Base-by-base conservation (phyloP, 306 rosid genomes). In the Ziziphus jujuba region DNA sequence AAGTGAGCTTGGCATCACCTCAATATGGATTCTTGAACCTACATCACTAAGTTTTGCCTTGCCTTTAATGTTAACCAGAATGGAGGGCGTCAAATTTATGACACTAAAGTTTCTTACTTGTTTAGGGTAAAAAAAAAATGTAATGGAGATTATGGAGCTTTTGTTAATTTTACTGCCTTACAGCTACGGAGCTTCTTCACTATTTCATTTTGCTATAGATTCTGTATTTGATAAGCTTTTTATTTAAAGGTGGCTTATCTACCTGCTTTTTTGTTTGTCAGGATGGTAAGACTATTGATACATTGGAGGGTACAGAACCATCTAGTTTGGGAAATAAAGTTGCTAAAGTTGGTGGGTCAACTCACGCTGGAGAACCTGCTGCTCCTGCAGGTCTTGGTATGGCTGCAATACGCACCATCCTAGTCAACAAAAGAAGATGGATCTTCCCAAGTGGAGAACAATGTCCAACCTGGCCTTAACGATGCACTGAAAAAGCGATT, bases 261-360 rank as follows among this genome's bases (percentile, higher is more conserved):
- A 36, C 57, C 66, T 63, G 47, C 10, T 58, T 65, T 70, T 50
- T 78, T 51, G 61, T 49, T 23, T 68, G 45, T 72, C 86, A 93
- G 99, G 86, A 83, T 83, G 97, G 99, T 59, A 86, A 90, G 78
- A 80, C 86, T 65, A 65, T 81, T 45, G 91, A 90, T 82, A 80
- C 91, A 64, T 80, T 93, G 80, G 99, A 93, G 85, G 99, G 97
- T 51, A 97, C 99, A 20, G 97, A 93, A 84, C 99, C 99, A 13
- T 86, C 99, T 71, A 90, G 99, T 84, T 82, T 93, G 86, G 96
- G 97, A 55, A 86, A 93, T 81, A 93, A 88, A 80, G 90, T 90
- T 75, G 85, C 95, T 60, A 93, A 83, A 85, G 79, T 91, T 72
- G 91, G 91, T 58, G 97, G 97, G 28, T 65, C 87, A 17, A 64